Conservation (phyloP, 257 asterid species). For the Phtheirospermum japonicum region DNA sequence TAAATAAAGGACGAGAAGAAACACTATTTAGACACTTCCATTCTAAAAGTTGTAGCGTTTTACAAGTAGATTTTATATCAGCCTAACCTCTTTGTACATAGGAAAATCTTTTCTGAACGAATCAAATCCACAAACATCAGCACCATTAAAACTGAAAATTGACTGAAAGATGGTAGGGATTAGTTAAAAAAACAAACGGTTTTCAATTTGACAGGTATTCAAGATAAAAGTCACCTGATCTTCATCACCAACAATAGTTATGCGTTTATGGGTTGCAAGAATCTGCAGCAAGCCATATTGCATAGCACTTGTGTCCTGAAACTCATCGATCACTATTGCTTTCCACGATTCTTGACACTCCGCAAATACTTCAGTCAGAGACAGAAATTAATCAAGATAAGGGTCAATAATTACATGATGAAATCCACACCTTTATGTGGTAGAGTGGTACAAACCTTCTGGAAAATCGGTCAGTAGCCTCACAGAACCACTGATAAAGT, state of each 20-base stretch:
- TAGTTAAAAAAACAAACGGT: conserved; percentile 23
- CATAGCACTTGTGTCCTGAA: conserved; percentile 97
- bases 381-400: conserved; percentile 29
- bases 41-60: conserved; percentile 18
- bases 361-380: conserved; percentile 48
- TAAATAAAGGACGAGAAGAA: conserved; percentile 37
- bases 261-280: conserved; percentile 78
- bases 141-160: conserved; percentile 94
- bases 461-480: conserved; percentile 85
- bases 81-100: conserved; percentile 80
- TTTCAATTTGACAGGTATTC: conserved; percentile 17
- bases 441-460: conserved; percentile 56
- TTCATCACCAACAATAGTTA: conserved; percentile 96
- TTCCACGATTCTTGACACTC: conserved; percentile 82
- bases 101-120: conserved; percentile 90
- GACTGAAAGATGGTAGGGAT: conserved; percentile 52
- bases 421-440: conserved; percentile 18
- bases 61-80: conserved; percentile 20
- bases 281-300: conserved; percentile 64
- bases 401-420: conserved; percentile 18
- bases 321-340: conserved; percentile 89
- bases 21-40: conserved; percentile 23
- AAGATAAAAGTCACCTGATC: conserved; percentile 71
- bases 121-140: conserved; percentile 88
- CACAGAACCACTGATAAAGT: conserved; percentile 80